Conservation (phyloP, 371 early-diverging fungal genomes). For the Circinella umbellata region DNA sequence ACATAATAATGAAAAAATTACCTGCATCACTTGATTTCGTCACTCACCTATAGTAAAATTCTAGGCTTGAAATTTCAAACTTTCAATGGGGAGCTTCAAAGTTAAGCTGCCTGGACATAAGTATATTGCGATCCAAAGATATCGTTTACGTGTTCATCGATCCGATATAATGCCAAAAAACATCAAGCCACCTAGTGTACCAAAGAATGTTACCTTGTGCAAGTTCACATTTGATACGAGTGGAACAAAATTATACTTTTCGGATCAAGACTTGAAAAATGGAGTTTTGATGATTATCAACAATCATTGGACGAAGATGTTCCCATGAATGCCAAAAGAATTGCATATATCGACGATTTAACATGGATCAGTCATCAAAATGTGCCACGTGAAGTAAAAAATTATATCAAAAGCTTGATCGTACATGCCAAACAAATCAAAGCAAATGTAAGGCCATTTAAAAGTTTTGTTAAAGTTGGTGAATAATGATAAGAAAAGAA, state of each 20-base stretch:
- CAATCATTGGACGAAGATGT: not conserved
- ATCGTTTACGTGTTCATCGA: not conserved
- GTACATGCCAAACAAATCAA: not conserved
- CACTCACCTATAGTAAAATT: too few relatives aligned
- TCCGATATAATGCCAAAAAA: slow-evolving; percentile 1
- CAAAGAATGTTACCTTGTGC: too few relatives aligned
- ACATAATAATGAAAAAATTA: too few relatives aligned
- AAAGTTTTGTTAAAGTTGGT: slow-evolving; percentile 3
- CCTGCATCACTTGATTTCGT: too few relatives aligned
- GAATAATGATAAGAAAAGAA: not conserved
- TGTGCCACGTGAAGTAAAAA: not conserved
- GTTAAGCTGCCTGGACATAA: too few relatives aligned
- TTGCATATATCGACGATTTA: not conserved
- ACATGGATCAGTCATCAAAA: not conserved
- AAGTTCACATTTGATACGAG: too few relatives aligned
- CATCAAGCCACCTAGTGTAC: not conserved
- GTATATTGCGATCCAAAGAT: too few relatives aligned
- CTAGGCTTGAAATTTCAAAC: too few relatives aligned
- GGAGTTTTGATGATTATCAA: too few relatives aligned
- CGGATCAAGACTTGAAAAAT: too few relatives aligned
- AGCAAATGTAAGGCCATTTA: not conserved
- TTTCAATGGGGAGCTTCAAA: too few relatives aligned
- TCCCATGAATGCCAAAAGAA: not conserved
- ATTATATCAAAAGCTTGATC: not conserved
- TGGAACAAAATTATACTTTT: too few relatives aligned